Evolutionary conservation across 768 basidiomycete genomes (phyloP).

Genomic region (Hirschioporus abietinus): DNA sequence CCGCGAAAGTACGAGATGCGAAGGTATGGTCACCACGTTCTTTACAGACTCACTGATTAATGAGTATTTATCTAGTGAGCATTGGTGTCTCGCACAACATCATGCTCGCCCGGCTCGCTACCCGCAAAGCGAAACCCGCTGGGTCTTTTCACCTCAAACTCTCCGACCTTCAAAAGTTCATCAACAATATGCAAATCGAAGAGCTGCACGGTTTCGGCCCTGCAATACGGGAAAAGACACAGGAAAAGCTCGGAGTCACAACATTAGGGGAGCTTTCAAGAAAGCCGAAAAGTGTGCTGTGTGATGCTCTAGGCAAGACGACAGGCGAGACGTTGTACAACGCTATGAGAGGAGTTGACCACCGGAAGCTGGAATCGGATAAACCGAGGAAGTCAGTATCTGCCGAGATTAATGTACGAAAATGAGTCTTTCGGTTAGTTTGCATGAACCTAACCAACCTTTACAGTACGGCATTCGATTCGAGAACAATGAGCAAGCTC

Average conservation of each 20-base stretch:
- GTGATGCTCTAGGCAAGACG: slow-evolving; percentile 68
- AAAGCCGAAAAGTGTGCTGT: slow-evolving; percentile 59
- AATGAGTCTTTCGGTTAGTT: not conserved
- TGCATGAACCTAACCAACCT: not conserved
- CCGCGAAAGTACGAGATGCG: slow-evolving; percentile 74
- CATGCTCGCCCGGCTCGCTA: slow-evolving; percentile 88
- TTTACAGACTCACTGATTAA: not conserved
- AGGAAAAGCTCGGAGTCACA: slow-evolving; percentile 70
- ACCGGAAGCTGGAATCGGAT: slow-evolving; percentile 72
- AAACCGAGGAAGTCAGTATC: slow-evolving; percentile 88
- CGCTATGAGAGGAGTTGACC: slow-evolving; percentile 79
- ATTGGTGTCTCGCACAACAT: slow-evolving; percentile 92
- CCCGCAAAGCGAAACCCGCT: slow-evolving; percentile 86
- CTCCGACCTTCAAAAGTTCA: slow-evolving; percentile 44
- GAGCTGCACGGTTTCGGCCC: slow-evolving; percentile 86
- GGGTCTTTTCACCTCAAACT: slow-evolving; percentile 71
- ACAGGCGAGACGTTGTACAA: slow-evolving; percentile 85
- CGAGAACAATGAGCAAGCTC: slow-evolving; percentile 73
- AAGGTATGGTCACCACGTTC: slow-evolving; percentile 44
- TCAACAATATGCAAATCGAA: slow-evolving; percentile 67
- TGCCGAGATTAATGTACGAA: slow-evolving; percentile 88
- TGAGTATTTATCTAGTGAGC: slow-evolving; percentile 50
- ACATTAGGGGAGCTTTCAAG: slow-evolving; percentile 62
- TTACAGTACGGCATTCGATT: slow-evolving; percentile 92
- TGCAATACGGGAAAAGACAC: slow-evolving; percentile 69